Conservation (phyloP, 2,329 filamentous ascomycete genomes). For the Colletotrichum cuscutae region DNA sequence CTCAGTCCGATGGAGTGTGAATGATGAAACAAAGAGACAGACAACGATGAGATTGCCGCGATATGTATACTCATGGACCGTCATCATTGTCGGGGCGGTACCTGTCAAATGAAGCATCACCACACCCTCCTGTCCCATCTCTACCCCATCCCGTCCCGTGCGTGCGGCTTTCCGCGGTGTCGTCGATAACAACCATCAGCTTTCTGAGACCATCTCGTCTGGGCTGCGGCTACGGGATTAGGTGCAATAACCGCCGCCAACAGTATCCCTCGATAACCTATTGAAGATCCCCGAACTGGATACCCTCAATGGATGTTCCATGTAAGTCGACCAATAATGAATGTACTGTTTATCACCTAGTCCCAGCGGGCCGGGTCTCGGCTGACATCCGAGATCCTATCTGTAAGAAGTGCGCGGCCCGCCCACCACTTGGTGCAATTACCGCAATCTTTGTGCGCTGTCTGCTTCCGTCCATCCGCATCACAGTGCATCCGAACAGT, state of each 20-base stretch:
- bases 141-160: constrained; percentile 14
- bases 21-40: background rate
- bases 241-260: constrained; percentile 8
- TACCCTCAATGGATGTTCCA: background rate
- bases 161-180: constrained; percentile 24
- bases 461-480: constrained; percentile 22
- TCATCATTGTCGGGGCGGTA: background rate
- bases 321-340: constrained; percentile 4
- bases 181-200: constrained; percentile 4
- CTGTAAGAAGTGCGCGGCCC: constrained; percentile 22
- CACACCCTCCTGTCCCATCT: constrained; percentile 10
- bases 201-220: background rate
- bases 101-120: background rate
- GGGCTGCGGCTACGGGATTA: background rate
- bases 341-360: constrained; percentile 12
- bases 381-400: constrained; percentile 29
- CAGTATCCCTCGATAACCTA: constrained; percentile 2
- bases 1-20: background rate
- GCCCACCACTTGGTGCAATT: constrained; percentile 11
- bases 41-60: background rate
- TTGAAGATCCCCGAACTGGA: background rate
- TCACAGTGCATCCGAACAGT: constrained; percentile 33
- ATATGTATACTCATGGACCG: constrained; percentile 15
- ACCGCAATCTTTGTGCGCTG: background rate
- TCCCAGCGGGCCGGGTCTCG: constrained; percentile 4